Evolutionary conservation across 345 rosid species (phyloP), one percentile per base, ranked within the genome.

Genomic region (Sonneratia alba): DNA sequence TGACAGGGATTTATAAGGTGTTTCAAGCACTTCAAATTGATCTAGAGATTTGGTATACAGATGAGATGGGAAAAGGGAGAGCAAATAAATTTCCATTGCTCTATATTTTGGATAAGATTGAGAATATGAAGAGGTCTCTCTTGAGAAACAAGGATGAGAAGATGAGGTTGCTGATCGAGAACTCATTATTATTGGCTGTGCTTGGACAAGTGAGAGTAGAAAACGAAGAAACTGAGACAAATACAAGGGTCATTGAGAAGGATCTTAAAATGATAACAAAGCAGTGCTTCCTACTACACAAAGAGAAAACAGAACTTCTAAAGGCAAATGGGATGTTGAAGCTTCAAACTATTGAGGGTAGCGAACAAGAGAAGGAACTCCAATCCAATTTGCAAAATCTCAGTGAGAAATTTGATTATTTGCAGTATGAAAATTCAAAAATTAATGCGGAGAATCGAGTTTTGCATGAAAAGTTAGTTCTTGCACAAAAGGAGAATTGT

Each of bases 1-100:
- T 89, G 73, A 64, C 68, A 24, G 93, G 83, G 62, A 87, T 96
- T 68, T 76, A 76, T 79, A 84, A 79, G 76, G 83, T 92, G 59
- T 84, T 88, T 73, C 83, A 73, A 81, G 87, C 92, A 62, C 91
- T 92, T 85, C 92, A 87, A 71, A 81, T 80, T 77, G 83, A 83
- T 77, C 82, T 83, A 27, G 82, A 73, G 64, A 76, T 65, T 43
- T 78, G 76, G 67, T 62, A 64, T 65, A 72, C 69, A 63, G 84
- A 73, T 56, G 84, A 77, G 75, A 74, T 78, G 68, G 75, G 43
- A 0, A 69, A 62, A 56, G 69, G 80, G 71, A 71, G 87, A 82
- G 38, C 83, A 80, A 73, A 66, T 75, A 62, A 62, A 34, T 37
- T 14, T 56, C 83, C 89, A n/a, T 72, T 90, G 76, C 79, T 86